phyloP scores from a whole-genome alignment of 1,284 basidiomycete genomes.

The Phenoliferia sp. region DNA sequence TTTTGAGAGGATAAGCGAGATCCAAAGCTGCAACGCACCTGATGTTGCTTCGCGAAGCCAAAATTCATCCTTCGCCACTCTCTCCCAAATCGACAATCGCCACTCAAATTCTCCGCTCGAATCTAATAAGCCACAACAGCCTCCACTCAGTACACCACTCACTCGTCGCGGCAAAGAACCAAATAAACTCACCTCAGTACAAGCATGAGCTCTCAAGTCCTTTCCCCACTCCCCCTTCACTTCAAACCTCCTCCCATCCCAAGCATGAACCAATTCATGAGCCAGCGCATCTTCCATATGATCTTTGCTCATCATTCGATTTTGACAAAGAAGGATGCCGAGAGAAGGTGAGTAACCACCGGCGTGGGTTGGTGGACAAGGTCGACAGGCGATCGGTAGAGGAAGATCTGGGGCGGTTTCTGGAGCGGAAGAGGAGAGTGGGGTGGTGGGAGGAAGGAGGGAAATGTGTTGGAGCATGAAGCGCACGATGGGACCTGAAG shows the following conservation, averaged over 20 bases:
- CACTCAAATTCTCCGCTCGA: constrained; percentile 85
- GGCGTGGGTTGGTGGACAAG: constrained; percentile 66
- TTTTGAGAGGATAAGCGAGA: neutral
- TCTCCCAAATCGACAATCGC: constrained; percentile 79
- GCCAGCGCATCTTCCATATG: constrained; percentile 90
- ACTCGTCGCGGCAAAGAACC: neutral
- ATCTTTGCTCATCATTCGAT: constrained; percentile 69
- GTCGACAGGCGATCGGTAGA: constrained; percentile 70
- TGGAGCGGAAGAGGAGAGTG: constrained; percentile 49
- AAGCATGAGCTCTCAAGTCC: constrained; percentile 80
- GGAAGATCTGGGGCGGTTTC: constrained; percentile 45
- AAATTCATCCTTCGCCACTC: constrained; percentile 70
- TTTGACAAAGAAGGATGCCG: constrained; percentile 78
- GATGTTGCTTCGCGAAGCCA: constrained; percentile 86
- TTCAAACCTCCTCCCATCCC: constrained; percentile 89
- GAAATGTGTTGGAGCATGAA: constrained; percentile 83
- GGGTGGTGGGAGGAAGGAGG: constrained; percentile 54
- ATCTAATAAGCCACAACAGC: constrained; percentile 55
- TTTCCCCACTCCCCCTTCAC: constrained; percentile 73
- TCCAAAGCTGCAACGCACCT: constrained; percentile 64
- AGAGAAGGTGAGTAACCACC: constrained; percentile 77
- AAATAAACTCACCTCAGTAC: constrained; percentile 68
- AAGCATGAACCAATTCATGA: constrained; percentile 95
- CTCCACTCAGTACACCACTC: no score
- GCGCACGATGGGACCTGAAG: constrained; percentile 70